Evolutionary conservation across 306 rosid species (phyloP), one percentile per base, ranked within the genome.

Genomic region (Corylus heterophylla): DNA sequence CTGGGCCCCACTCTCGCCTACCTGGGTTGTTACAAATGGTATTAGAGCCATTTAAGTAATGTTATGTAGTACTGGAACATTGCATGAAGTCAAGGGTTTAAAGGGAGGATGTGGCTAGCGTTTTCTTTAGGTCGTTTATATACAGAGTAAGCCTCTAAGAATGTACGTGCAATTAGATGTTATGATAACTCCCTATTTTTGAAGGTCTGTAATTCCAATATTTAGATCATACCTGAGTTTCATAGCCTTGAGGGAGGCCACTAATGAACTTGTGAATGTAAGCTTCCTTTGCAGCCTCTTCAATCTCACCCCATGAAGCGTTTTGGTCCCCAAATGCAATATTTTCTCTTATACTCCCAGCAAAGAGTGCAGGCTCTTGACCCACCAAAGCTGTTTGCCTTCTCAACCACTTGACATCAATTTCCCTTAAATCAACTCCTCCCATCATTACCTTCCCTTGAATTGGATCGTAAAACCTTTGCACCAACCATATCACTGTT

Each of bases 201-300:
- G 29, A 42, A 3, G 9, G 18, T 37, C 16, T 35, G 17, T 12
- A 49, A 17, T 49, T 11, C 63, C 27, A 18, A 7, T 37, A 39
- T 47, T 7, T 61, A 22, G 63, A 51, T 22, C 70, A 63, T 88
- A 94, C 98, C 97, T 91, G 91, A 54, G 98, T 90, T 81, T 91
- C 98, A 74, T 89, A 92, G 72, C 97, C 98, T 75, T 92, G 88
- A 85, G 98, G 93, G 63, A 94, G 98, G 73, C 91, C 87, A 84
- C 97, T 81, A 18, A 94, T 88, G 86, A 94, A 94, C 54, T 89
- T 92, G 79, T 94, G 94, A 67, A 91, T 89, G 67, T 88, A 87
- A 74, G 97, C 97, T 54, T 92, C 90, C 74, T 87, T 88, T 73
- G 98, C 92, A 81, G 93, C 93, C 9, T 84, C 91, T 87, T 92